Percentiles rank a stretch among this genome's conserved stretches.
phyloP scores from a whole-genome alignment of 805 yeast genomes.

The Wickerhamiella lipophila region DNA sequence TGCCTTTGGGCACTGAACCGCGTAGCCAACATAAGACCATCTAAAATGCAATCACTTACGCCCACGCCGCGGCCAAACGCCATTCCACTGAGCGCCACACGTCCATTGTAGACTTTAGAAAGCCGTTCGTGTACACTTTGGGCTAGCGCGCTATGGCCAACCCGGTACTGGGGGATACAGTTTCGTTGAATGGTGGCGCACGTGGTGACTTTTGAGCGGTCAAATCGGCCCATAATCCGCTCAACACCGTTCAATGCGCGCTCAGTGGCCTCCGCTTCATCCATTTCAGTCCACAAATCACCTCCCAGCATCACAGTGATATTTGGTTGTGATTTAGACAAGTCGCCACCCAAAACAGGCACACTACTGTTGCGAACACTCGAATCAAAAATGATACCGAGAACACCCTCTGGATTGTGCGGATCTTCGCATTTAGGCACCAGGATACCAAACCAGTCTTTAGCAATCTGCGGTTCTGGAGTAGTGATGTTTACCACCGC shows the following conservation, averaged over 20 bases:
- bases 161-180: slow-evolving; percentile 70
- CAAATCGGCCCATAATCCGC: slow-evolving; percentile 29
- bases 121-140: slow-evolving; percentile 29
- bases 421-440: slow-evolving; percentile 47
- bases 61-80: slow-evolving; percentile 71
- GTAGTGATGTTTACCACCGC: slow-evolving; percentile 58
- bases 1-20: slow-evolving; percentile 25
- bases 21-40: slow-evolving; percentile 49
- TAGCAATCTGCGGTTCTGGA: slow-evolving; percentile 32
- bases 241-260: slow-evolving; percentile 32
- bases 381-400: slow-evolving; percentile 88
- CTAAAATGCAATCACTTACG: slow-evolving; percentile 72
- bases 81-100: slow-evolving; percentile 62
- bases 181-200: slow-evolving; percentile 35
- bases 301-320: slow-evolving; percentile 91
- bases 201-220: slow-evolving; percentile 25
- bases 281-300: slow-evolving; percentile 36
- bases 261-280: slow-evolving; percentile 21
- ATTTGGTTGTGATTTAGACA: slow-evolving; percentile 39
- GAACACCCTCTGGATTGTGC: slow-evolving; percentile 41
- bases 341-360: slow-evolving; percentile 21
- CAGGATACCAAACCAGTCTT: slow-evolving; percentile 74
- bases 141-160: slow-evolving; percentile 47
- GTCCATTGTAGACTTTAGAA: slow-evolving; percentile 29
- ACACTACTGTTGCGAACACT: slow-evolving; percentile 52